phyloP scores from a whole-genome alignment of 2,329 filamentous ascomycete genomes.

The Tolypocladium nubicola region DNA sequence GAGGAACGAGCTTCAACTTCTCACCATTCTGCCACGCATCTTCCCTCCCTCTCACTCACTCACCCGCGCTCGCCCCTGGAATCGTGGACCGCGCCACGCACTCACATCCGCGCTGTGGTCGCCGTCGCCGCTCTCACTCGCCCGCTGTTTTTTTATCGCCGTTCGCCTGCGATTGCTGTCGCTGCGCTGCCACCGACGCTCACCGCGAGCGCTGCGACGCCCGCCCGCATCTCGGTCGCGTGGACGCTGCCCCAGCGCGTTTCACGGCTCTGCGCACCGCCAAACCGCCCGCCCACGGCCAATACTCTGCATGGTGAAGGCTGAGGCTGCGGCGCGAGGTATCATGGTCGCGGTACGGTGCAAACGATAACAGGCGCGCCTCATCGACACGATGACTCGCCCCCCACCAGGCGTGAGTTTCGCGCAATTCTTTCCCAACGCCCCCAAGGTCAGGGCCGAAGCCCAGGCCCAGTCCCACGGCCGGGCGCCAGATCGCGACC shows the following conservation, averaged over 20 bases:
- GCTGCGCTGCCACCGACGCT: background rate
- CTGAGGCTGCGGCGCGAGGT: slow-evolving; percentile 25
- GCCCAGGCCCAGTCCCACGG: slow-evolving; percentile 17
- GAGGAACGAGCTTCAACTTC: slow-evolving; percentile 13
- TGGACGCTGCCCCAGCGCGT: slow-evolving; percentile 21
- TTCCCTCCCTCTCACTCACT: slow-evolving; percentile 6
- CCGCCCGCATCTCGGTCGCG: slow-evolving; percentile 23
- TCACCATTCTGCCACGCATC: slow-evolving; percentile 10
- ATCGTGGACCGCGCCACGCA: slow-evolving; percentile 7
- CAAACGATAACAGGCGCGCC: slow-evolving; percentile 38
- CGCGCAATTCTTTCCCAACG: slow-evolving; percentile 77
- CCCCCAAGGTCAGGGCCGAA: slow-evolving; percentile 51
- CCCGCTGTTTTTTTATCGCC: background rate
- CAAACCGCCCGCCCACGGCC: slow-evolving; percentile 6
- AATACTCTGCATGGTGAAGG: slow-evolving; percentile 10
- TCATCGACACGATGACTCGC: slow-evolving; percentile 62
- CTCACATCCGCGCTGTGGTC: slow-evolving; percentile 6
- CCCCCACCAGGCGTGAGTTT: slow-evolving; percentile 63
- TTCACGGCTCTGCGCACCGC: slow-evolving; percentile 5
- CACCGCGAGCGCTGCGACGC: background rate
- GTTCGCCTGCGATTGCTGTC: background rate
- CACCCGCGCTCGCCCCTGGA: slow-evolving; percentile 3
- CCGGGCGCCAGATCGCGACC: slow-evolving; percentile 21
- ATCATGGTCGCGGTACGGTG: slow-evolving; percentile 47
- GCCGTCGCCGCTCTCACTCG: slow-evolving; percentile 5